Percentiles rank a stretch among this genome's conserved stretches.
These are phyloP conservation scores for Pestalotiopsis sp. DNA, from an alignment of 2,329 filamentous ascomycete species.

Conservation along the genomic window DNA sequence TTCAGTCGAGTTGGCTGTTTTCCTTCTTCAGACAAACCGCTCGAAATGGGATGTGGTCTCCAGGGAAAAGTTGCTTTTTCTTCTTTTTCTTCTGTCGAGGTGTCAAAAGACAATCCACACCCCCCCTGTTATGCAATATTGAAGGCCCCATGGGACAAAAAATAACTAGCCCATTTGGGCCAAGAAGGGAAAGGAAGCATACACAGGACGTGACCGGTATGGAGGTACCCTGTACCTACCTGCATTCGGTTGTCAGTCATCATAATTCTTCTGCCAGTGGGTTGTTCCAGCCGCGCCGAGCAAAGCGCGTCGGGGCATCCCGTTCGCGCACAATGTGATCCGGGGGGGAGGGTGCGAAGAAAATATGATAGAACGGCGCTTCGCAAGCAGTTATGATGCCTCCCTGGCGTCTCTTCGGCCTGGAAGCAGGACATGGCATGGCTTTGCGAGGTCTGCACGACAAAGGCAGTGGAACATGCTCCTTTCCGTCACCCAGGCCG, in stretches of 20 bases:
- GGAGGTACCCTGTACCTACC: constrained; percentile 7
- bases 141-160: background rate
- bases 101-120: background rate
- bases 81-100: background rate
- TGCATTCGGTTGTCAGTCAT: constrained; percentile 3
- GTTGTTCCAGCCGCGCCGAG: constrained; percentile 14
- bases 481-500: constrained; percentile 14
- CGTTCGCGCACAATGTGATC: constrained; percentile 4
- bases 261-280: background rate
- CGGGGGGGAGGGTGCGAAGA: background rate
- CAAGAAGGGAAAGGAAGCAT: background rate
- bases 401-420: background rate
- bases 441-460: constrained; percentile 8
- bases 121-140: constrained; percentile 2
- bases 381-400: background rate
- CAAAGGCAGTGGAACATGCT: constrained; percentile 4
- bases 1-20: background rate
- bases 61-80: constrained; percentile 1
- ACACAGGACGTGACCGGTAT: background rate
- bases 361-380: background rate
- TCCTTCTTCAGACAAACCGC: constrained; percentile 2
- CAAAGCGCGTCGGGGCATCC: constrained; percentile 10
- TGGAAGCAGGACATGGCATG: constrained; percentile 5
- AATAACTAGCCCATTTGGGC: background rate
- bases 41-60: background rate